A percentile compares a stretch with the other conserved stretches of the same genome.
Conservation (phyloP, 169 alveolate genomes). For the Plasmodium coatneyi region DNA sequence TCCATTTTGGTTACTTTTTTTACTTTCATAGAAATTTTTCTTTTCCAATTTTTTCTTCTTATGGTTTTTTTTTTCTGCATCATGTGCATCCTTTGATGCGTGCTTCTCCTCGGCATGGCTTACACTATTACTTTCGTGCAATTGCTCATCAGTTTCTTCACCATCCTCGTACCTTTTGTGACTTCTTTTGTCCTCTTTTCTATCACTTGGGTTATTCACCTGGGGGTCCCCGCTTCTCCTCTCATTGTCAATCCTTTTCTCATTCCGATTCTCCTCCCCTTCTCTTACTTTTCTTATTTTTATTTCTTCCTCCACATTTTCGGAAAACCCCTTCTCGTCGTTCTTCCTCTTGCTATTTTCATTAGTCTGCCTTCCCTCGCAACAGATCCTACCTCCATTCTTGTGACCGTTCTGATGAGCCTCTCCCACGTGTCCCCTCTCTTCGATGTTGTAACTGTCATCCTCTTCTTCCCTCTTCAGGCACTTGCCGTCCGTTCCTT, state of each 20-base stretch:
- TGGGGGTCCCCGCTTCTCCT: not conserved
- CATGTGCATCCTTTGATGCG: not conserved
- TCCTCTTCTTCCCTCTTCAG: not conserved
- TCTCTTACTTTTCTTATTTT: constrained; percentile 20
- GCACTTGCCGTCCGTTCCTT: not conserved
- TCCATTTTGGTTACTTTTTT: not conserved
- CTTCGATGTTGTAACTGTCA: not conserved
- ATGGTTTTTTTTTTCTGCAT: not conserved
- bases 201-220: not conserved
- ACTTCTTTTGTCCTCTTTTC: not conserved
- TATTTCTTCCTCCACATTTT: constrained; percentile 13
- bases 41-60: not conserved
- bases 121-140: not conserved
- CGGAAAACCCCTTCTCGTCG: not conserved
- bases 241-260: not conserved
- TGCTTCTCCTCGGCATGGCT: not conserved
- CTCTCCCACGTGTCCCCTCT: not conserved
- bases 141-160: not conserved
- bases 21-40: not conserved
- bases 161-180: not conserved
- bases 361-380: not conserved
- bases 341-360: constrained; percentile 29
- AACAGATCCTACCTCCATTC: not conserved
- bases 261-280: constrained; percentile 5
- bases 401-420: not conserved